phyloP scores from a whole-genome alignment of 345 rosid genomes.

The Xanthoceras sorbifolium region DNA sequence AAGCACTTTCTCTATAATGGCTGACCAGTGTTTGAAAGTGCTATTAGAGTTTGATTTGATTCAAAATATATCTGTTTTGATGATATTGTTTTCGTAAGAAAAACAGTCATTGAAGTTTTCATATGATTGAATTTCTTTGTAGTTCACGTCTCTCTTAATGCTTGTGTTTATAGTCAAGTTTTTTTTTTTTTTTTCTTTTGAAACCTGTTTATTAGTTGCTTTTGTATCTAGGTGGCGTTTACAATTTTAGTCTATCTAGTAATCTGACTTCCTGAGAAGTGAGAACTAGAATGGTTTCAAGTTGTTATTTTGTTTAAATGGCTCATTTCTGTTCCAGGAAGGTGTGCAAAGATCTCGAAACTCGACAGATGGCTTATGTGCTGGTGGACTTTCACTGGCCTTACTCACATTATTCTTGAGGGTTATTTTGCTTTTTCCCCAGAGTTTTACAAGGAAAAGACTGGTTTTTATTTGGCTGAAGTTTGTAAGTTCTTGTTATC shows the following conservation, averaged over 20 bases:
- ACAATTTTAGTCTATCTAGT: not conserved
- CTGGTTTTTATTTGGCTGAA: constrained; percentile 79
- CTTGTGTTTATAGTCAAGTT: not conserved
- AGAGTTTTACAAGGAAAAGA: constrained; percentile 77
- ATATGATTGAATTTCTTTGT: not conserved
- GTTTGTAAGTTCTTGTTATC: constrained; percentile 68
- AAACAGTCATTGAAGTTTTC: not conserved
- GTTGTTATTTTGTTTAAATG: not conserved
- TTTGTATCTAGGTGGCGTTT: not conserved
- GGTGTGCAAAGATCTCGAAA: constrained; percentile 38
- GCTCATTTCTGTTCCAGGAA: constrained; percentile 38
- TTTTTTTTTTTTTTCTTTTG: not conserved
- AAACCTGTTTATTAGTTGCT: not conserved
- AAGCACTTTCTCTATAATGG: not conserved
- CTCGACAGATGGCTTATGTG: constrained; percentile 79
- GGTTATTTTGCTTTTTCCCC: constrained; percentile 94
- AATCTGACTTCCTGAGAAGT: not conserved
- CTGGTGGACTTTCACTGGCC: constrained; percentile 98
- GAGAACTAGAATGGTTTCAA: not conserved
- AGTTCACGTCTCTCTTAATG: not conserved
- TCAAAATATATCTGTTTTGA: not conserved
- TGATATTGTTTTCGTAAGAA: not conserved
- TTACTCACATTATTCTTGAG: constrained; percentile 76
- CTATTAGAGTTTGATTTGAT: not conserved
- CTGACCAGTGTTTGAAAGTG: not conserved